Conservation (phyloP, 106 monocot species). For the Dendrobium catenatum region DNA sequence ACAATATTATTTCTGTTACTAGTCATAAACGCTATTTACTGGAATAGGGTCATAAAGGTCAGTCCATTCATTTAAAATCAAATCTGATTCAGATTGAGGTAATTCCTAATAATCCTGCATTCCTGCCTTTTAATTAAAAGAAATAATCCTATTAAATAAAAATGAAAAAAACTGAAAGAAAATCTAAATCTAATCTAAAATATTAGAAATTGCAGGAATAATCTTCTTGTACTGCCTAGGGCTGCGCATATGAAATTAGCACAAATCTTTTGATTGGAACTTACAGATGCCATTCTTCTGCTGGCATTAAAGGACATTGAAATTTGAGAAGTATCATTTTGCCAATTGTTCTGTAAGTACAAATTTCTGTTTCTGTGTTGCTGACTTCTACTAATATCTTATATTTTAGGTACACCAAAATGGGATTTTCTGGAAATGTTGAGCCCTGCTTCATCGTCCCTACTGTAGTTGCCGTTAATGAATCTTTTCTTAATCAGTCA, state of each 20-base stretch:
- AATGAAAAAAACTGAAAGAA: not conserved
- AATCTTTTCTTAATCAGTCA: constrained; percentile 77
- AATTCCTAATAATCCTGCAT: not conserved
- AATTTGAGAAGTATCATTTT: constrained; percentile 1
- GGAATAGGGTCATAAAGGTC: not conserved
- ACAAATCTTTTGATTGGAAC: not conserved
- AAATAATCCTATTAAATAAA: not conserved
- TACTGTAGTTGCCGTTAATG: constrained; percentile 82
- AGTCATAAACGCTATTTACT: not conserved
- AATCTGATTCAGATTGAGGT: not conserved
- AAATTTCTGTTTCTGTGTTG: not conserved
- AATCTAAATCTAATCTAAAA: not conserved
- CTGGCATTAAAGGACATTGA: not conserved
- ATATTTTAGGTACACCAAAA: constrained; percentile 63
- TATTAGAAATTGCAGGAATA: not conserved
- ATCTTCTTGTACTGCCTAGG: not conserved
- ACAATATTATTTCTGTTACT: not conserved
- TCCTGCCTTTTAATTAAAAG: not conserved
- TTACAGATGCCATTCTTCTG: not conserved
- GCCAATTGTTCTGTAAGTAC: not conserved
- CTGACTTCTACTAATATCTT: constrained; percentile 11
- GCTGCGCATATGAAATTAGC: not conserved
- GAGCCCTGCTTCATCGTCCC: constrained; percentile 79
- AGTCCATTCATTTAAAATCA: not conserved
- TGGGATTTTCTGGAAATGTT: constrained; percentile 89